Percentiles rank a stretch among this genome's conserved stretches.
Conservation (phyloP, 2,329 filamentous ascomycete species). For the Aspergillus hortae region DNA sequence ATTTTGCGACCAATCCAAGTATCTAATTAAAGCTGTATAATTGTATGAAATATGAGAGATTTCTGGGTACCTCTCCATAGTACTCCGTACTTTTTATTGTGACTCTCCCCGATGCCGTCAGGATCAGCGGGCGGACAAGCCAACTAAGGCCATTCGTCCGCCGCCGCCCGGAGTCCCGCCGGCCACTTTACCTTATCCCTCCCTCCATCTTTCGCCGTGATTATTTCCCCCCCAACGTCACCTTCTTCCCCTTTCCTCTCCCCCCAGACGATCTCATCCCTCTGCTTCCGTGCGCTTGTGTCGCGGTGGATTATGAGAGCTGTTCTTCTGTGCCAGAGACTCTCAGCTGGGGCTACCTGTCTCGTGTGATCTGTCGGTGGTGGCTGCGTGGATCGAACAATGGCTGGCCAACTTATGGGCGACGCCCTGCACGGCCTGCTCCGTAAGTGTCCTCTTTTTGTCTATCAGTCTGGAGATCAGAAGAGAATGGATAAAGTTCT, state of each 20-base stretch:
- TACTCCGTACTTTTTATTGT: background rate
- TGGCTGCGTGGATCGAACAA: conserved; percentile 24
- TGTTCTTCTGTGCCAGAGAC: conserved; percentile 26
- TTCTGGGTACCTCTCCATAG: background rate
- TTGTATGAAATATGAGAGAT: background rate
- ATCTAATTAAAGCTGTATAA: too few species aligned
- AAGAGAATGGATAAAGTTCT: background rate
- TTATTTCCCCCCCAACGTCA: background rate
- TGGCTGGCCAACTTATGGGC: conserved; percentile 36
- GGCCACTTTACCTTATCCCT: conserved; percentile 2
- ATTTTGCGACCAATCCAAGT: too few species aligned
- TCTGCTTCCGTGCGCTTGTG: conserved; percentile 3
- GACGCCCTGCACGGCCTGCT: conserved; percentile 33
- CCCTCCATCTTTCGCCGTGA: background rate
- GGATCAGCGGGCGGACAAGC: background rate
- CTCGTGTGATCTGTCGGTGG: conserved; percentile 23
- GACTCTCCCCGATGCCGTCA: background rate
- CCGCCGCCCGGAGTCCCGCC: conserved; percentile 2
- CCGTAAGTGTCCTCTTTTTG: conserved; percentile 26
- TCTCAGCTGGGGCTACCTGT: conserved; percentile 32
- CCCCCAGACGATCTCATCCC: background rate
- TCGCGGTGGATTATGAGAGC: conserved; percentile 33
- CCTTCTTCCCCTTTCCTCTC: background rate
- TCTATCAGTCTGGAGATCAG: background rate
- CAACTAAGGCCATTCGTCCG: background rate